Percentiles rank a stretch among this genome's conserved stretches.
Conservation (phyloP, 2,329 filamentous ascomycete species). For the Teratosphaeria viscida region DNA sequence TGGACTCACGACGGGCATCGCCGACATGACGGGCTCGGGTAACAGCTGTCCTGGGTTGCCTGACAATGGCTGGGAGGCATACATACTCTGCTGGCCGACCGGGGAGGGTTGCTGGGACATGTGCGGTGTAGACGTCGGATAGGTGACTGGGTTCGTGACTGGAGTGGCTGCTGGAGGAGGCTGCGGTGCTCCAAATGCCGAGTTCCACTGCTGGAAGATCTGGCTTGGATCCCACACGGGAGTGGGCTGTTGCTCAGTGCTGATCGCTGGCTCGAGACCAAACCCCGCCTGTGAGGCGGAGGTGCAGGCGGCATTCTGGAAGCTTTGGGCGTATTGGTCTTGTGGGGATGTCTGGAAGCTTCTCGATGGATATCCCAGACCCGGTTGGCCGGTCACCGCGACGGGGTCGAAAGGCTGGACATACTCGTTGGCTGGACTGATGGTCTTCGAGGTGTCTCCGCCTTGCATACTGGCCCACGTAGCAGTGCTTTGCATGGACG, state of each 20-base stretch:
- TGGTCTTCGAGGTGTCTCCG: constrained; percentile 11
- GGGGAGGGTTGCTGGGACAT: constrained; percentile 26
- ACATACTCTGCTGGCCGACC: constrained; percentile 10
- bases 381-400: constrained; percentile 7
- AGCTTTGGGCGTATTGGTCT: constrained; percentile 10
- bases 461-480: constrained; percentile 14
- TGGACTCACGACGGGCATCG: constrained; percentile 32
- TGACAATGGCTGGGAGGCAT: constrained; percentile 13
- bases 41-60: constrained; percentile 8
- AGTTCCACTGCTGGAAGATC: constrained; percentile 74
- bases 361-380: constrained; percentile 8
- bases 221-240: constrained; percentile 26
- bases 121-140: constrained; percentile 16
- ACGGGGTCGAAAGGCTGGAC: constrained; percentile 12
- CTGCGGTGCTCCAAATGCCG: constrained; percentile 61
- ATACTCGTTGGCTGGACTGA: constrained; percentile 16
- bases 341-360: constrained; percentile 12
- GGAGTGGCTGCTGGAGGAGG: constrained; percentile 28
- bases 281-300: constrained; percentile 15
- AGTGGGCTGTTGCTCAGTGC: constrained; percentile 18
- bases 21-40: constrained; percentile 4
- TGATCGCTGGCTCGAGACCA: constrained; percentile 16
- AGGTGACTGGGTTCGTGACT: constrained; percentile 10
- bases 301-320: constrained; percentile 14
- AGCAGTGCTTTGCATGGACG: constrained; percentile 2